Evolutionary conservation across 2,329 filamentous ascomycete genomes (phyloP).

Genomic region (Fulvia fulva): DNA sequence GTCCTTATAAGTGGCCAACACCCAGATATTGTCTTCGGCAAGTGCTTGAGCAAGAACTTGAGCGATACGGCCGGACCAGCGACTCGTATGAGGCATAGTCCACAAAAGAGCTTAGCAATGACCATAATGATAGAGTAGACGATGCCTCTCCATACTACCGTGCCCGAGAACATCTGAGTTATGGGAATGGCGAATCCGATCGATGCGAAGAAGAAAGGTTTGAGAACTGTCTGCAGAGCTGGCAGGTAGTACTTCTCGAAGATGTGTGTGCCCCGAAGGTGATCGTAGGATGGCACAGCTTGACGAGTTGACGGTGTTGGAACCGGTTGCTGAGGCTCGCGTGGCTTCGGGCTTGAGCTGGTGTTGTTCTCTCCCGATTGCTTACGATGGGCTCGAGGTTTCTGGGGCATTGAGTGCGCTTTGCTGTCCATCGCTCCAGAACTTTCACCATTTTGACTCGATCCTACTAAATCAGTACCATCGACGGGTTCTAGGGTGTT

Average conservation of each 20-base stretch:
- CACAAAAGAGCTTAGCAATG: slow-evolving; percentile 43
- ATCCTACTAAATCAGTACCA: not conserved
- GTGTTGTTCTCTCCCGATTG: not conserved
- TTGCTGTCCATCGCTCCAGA: not conserved
- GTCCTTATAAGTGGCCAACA: not conserved
- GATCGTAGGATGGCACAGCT: not conserved
- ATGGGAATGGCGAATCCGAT: slow-evolving; percentile 79
- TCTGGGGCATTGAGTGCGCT: not conserved
- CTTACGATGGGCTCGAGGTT: not conserved
- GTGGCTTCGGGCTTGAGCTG: not conserved
- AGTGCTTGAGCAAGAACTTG: not conserved
- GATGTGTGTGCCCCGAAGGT: slow-evolving; percentile 25
- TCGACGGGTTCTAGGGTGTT: not conserved
- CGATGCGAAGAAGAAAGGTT: slow-evolving; percentile 69
- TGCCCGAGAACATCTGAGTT: slow-evolving; percentile 60
- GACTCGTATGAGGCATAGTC: slow-evolving; percentile 41
- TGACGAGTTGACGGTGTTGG: not conserved
- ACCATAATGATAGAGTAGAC: slow-evolving; percentile 70
- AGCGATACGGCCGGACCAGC: slow-evolving; percentile 16
- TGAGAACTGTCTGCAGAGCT: slow-evolving; percentile 52
- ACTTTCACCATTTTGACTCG: not conserved
- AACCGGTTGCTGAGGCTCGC: not conserved
- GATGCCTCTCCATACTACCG: slow-evolving; percentile 67
- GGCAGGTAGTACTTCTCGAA: slow-evolving; percentile 48
- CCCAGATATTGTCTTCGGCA: not conserved